Evolutionary conservation across 768 basidiomycete species (phyloP).

Genomic region (Hydnomerulius pinastri): DNA sequence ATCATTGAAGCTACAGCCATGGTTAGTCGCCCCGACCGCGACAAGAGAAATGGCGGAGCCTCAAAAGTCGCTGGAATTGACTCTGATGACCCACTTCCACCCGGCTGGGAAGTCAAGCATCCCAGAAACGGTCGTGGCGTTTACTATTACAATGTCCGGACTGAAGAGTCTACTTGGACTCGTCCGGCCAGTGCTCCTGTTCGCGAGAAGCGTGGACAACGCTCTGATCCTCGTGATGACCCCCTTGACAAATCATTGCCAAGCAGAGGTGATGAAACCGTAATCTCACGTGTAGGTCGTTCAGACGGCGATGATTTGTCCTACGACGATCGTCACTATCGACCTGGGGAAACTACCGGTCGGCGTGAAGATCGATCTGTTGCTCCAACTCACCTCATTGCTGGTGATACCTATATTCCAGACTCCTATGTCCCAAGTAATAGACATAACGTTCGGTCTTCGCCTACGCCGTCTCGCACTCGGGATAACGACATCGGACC

Average conservation of each 20-base stretch:
- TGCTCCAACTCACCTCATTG: conserved; percentile 19
- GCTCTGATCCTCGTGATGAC: conserved; percentile 28
- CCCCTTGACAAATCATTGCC: conserved; percentile 25
- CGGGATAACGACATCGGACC: conserved; percentile 26
- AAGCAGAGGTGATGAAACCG: conserved; percentile 24
- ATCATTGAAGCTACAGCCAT: conserved; percentile 65
- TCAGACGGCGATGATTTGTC: conserved; percentile 40
- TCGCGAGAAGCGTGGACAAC: conserved; percentile 26
- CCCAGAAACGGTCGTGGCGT: conserved; percentile 48
- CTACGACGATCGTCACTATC: conserved; percentile 67
- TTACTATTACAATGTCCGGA: conserved; percentile 62
- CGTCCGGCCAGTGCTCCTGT: conserved; percentile 42
- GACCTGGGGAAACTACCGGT: conserved; percentile 43
- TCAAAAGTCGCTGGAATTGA: conserved; percentile 29
- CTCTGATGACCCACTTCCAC: conserved; percentile 43
- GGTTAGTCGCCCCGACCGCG: conserved; percentile 47
- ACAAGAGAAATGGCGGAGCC: conserved; percentile 41
- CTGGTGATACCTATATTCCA: conserved; percentile 28
- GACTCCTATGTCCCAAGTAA: conserved; percentile 28
- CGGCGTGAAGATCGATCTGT: conserved; percentile 30
- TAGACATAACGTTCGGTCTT: conserved; percentile 19
- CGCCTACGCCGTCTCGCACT: conserved; percentile 23
- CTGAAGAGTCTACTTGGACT: conserved; percentile 59
- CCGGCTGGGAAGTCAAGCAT: conserved; percentile 61
- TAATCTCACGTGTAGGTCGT: conserved; percentile 30